Evolutionary conservation across 768 basidiomycete species (phyloP).

Genomic region (Mycena galopus): DNA sequence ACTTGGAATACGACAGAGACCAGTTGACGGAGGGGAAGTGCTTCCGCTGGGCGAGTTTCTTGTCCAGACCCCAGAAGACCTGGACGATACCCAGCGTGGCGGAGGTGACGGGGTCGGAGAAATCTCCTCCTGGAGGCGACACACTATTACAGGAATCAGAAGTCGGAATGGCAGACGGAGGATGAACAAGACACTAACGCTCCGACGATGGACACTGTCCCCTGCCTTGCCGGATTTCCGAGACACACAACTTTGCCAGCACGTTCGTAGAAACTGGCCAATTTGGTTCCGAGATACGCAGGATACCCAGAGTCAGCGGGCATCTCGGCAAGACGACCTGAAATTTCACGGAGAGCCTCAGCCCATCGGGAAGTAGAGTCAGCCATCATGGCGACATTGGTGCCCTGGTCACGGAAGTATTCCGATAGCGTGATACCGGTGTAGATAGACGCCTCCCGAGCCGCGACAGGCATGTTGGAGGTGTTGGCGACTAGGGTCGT

Average conservation of each 20-base stretch:
- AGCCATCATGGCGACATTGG: conserved; percentile 99
- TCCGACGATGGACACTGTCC: conserved; percentile 98
- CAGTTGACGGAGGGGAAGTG: conserved; percentile 99
- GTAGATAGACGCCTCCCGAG: conserved; percentile 99
- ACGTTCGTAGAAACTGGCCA: conserved; percentile 98
- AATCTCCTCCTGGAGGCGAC: conserved; percentile 98
- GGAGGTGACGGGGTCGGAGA: conserved; percentile 98
- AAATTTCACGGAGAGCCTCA: conserved; percentile 98
- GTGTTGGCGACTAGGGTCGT: conserved; percentile 99
- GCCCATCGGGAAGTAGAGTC: conserved; percentile 99
- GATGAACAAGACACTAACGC: conserved; percentile 73
- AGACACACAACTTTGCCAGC: conserved; percentile 96
- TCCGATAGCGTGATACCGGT: conserved; percentile 99
- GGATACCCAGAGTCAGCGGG: conserved; percentile 99
- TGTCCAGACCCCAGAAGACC: conserved; percentile 99
- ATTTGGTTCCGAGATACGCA: conserved; percentile 94
- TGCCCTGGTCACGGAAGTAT: conserved; percentile 99
- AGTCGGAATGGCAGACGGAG: conserved; percentile 12
- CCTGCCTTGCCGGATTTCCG: conserved; percentile 88
- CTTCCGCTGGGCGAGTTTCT: conserved; percentile 98
- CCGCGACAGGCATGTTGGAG: conserved; percentile 99
- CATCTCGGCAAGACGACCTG: conserved; percentile 99
- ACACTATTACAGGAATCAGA: conserved; percentile 68
- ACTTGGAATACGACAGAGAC: conserved; percentile 99
- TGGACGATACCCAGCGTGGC: conserved; percentile 99